These are phyloP conservation scores for Alternaria sp. DNA, from an alignment of 2,329 filamentous ascomycete species.

Conservation along the genomic window DNA sequence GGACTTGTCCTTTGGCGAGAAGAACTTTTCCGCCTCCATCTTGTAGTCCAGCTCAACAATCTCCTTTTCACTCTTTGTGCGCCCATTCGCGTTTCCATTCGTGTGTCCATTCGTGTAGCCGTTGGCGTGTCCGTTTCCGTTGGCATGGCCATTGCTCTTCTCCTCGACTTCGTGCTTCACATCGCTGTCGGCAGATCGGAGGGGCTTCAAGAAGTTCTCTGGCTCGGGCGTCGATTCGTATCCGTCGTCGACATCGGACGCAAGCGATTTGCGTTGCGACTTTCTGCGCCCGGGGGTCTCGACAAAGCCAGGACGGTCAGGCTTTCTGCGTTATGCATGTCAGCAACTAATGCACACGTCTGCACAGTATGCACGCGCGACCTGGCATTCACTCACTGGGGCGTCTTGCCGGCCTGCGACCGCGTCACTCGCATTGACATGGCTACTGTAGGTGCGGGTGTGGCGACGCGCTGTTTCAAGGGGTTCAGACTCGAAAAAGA, in stretches of 20 bases:
- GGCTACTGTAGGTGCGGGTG: slow-evolving; percentile 17
- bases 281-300: slow-evolving; percentile 56
- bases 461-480: slow-evolving; percentile 24
- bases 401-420: slow-evolving; percentile 57
- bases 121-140: slow-evolving; percentile 37
- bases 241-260: slow-evolving; percentile 27
- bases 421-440: slow-evolving; percentile 53
- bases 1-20: slow-evolving; percentile 49
- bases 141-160: slow-evolving; percentile 37
- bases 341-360: slow-evolving; percentile 18
- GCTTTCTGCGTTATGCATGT: slow-evolving; percentile 44
- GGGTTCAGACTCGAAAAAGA: slow-evolving; percentile 6
- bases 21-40: slow-evolving; percentile 47
- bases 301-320: slow-evolving; percentile 54
- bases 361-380: not conserved
- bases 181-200: not conserved
- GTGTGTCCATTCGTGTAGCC: slow-evolving; percentile 27
- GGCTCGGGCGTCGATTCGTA: slow-evolving; percentile 48
- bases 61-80: slow-evolving; percentile 35
- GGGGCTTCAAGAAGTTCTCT: slow-evolving; percentile 25
- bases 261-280: slow-evolving; percentile 52
- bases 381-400: slow-evolving; percentile 46
- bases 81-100: slow-evolving; percentile 41
- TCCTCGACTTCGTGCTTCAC: slow-evolving; percentile 31
- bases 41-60: slow-evolving; percentile 18